A percentile compares a stretch with the other conserved stretches of the same genome.
Conservation (phyloP, 108 stramenopile species). For the Nitzschia putrida region DNA sequence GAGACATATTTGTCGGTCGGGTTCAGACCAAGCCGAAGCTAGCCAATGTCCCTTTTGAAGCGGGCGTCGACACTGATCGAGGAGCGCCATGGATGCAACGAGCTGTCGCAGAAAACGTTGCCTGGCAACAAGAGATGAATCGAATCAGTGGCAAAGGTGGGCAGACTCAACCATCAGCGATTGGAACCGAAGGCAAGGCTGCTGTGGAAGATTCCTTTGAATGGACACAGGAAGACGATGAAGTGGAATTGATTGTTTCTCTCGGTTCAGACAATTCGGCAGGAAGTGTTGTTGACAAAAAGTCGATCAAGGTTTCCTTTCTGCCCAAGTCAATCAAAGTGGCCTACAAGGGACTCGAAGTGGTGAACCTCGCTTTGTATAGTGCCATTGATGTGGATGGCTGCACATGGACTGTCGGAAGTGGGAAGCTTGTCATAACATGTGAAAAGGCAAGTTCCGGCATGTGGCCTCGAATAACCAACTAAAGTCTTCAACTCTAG, state of each 20-base stretch:
- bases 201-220: conserved; percentile 55
- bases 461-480: conserved; percentile 22
- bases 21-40: conserved; percentile 42
- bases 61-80: conserved; percentile 47
- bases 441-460: conserved; percentile 42
- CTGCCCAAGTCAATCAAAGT: conserved; percentile 45
- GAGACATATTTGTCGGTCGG: conserved; percentile 80
- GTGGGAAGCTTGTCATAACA: conserved; percentile 38
- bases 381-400: conserved; percentile 69
- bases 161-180: conserved; percentile 30
- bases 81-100: conserved; percentile 67
- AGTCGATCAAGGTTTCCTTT: conserved; percentile 56
- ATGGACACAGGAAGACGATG: conserved; percentile 78
- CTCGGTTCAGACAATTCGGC: background rate
- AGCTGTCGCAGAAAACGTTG: conserved; percentile 66
- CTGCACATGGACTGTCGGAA: conserved; percentile 76
- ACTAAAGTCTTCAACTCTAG: no score
- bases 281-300: conserved; percentile 14
- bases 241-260: conserved; percentile 61
- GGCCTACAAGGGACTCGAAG: conserved; percentile 31
- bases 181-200: conserved; percentile 69
- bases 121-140: conserved; percentile 63
- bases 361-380: conserved; percentile 47
- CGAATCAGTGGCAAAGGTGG: conserved; percentile 47
- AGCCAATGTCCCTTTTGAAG: conserved; percentile 50